A percentile compares a stretch with the other conserved stretches of the same genome.
These are phyloP conservation scores for Podaxis rugospora DNA, from an alignment of 768 basidiomycete genomes.

Conservation along the genomic window DNA sequence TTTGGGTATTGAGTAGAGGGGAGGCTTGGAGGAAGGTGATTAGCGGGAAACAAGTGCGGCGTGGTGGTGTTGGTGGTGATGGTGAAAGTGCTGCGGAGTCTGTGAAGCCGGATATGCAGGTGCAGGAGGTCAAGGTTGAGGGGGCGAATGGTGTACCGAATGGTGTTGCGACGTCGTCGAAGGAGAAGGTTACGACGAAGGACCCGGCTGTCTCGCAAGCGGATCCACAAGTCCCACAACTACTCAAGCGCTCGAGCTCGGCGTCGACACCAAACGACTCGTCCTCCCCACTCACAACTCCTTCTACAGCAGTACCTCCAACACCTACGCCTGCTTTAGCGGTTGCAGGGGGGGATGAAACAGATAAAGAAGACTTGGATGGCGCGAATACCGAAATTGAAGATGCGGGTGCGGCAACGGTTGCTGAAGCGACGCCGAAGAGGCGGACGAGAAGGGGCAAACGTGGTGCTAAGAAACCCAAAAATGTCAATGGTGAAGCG, in stretches of 20 bases:
- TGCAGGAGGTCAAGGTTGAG: background rate
- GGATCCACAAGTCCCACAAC: no score
- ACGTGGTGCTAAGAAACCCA: constrained; percentile 52
- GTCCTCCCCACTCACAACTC: background rate
- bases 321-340: background rate
- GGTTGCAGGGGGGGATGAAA: constrained; percentile 47
- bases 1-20: constrained; percentile 14
- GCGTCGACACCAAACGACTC: background rate
- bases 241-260: no score
- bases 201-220: background rate
- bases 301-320: background rate
- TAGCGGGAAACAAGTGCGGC: background rate
- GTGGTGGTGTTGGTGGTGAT: no score
- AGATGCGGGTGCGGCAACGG: constrained; percentile 14
- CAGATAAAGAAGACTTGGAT: constrained; percentile 43
- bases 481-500: constrained; percentile 14
- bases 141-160: background rate
- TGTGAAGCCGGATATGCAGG: no score
- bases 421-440: constrained; percentile 32
- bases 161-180: background rate
- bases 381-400: constrained; percentile 22
- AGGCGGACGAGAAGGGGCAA: constrained; percentile 45
- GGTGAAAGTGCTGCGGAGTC: no score
- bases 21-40: background rate
- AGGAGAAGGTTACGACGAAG: background rate